Base-by-base conservation (phyloP, 2,329 filamentous ascomycete genomes). In the Alternaria longipes region DNA sequence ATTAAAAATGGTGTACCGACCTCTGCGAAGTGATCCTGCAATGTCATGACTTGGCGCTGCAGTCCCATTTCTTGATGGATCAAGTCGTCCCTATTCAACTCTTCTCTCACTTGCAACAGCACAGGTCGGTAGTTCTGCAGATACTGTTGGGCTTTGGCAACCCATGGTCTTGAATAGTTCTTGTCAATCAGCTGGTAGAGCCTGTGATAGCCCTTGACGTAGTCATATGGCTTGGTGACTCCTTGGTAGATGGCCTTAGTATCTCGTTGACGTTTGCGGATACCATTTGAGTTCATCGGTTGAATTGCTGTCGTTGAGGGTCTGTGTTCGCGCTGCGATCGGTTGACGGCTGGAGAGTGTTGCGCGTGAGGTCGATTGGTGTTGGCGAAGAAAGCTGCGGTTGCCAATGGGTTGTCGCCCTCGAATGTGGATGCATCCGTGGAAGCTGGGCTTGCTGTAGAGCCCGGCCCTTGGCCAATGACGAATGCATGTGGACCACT, bases 11-110 rank as follows among this genome's bases (percentile, higher is more conserved):
- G 95, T 4, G 93, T 96, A 40, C 93, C 93, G 62, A 91, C 93
- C 65, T 93, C 89, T 59, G 92, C 89, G 82, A 97, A 91, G 68
- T 96, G 91, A 66, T 97, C 93, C 75, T 98, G 93, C 72, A 97
- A 96, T 76, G 97, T 93, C 74, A 93, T 93, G 11, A 98, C 84
- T 0, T 93, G 96, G 38, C 95, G 88, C 79, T 99, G 95, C 75
- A 98, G 93, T 73, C 92, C 96, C 80, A 97, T 97, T 78, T 99
- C 95, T 91, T 97, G 97, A 78, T 98, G 97, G 22, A 99, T 89
- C 28, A 98, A 84, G 78, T 99, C 95, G 72, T 95, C 90, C 18
- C 90, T 85, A 66, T 93, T 94, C 62, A 98, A 83, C n/a, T 92
- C 93, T 72, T 92, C 91, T 20, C 92, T 97, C 64, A 93, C 96